Evolutionary conservation across 441 rosid genomes (phyloP), one percentile per base, ranked within the genome.

Genomic region (Dalechampia spathulata): DNA sequence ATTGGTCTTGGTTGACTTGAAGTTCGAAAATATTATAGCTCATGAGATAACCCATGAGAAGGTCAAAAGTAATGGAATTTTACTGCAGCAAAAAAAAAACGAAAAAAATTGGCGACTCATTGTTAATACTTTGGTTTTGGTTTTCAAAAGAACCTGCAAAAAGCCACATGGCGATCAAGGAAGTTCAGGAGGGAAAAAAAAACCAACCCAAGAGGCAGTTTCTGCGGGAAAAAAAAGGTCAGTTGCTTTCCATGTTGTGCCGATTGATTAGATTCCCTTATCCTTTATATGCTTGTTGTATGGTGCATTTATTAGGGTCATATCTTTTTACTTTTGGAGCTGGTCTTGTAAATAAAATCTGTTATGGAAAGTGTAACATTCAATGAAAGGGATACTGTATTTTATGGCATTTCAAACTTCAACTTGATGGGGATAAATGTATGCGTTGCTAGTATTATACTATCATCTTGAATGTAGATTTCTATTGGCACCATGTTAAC

Each of bases 1-100:
- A 51, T 48, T 58, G 55, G 42, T 67, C 59, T 27, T 64, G 57
- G 58, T 62, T 67, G 63, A 40, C 53, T 54, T 54, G 67, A 67
- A 70, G 65, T 58, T 64, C 66, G n/a, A 23, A 15, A 63, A 10
- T 57, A 55, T 57, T 45, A 54, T 53, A 37, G 57, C 62, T 51
- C 46, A 45, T 19, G 47, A 52, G 37, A 32, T 46, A 48, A 55
- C 34, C 45, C 55, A 17, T 19, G 57, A 8, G 47, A 48, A 58
- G 26, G 43, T 22, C 60, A 44, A 30, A 50, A 53, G 58, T 49
- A 20, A 48, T 28, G 23, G 37, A 53, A 19, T 62, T 52, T 39
- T 49, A 52, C 32, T 25, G 36, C 47, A 14, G 53, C 37, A 41
- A 36, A 36, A 48, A 21, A 34, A 62, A 57, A 37, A 40, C 34